phyloP scores from a whole-genome alignment of 83 land plant species.

The Picea engelmannii region DNA sequence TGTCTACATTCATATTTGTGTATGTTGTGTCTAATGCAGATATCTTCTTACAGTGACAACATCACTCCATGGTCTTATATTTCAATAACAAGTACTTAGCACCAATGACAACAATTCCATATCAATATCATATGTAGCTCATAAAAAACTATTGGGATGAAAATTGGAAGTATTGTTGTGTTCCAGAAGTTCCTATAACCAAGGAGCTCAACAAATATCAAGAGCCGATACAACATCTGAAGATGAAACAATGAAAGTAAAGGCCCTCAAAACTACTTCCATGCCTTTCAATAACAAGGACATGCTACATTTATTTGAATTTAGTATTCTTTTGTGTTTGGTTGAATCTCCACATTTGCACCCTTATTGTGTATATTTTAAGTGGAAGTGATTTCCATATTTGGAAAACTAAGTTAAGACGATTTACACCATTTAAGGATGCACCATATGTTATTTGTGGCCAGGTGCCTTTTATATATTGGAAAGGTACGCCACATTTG shows the following conservation, averaged over 20 bases:
- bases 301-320: no score
- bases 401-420: no score
- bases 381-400: no score
- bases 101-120: neutral
- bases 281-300: constrained; percentile 60
- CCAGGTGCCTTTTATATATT: no score
- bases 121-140: neutral
- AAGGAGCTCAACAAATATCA: neutral
- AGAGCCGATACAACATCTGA: neutral
- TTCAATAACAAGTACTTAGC: neutral
- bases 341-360: no score
- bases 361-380: no score
- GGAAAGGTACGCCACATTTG: no score
- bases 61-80: neutral
- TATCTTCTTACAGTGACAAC: neutral
- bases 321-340: no score
- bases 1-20: no score
- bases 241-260: neutral
- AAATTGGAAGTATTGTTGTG: neutral
- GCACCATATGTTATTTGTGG: no score
- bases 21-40: neutral
- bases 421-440: no score
- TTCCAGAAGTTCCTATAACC: neutral
- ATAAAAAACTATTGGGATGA: neutral
- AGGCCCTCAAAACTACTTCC: neutral